Conservation (phyloP, 129 eudicot species). For the Glebionis coronaria region DNA sequence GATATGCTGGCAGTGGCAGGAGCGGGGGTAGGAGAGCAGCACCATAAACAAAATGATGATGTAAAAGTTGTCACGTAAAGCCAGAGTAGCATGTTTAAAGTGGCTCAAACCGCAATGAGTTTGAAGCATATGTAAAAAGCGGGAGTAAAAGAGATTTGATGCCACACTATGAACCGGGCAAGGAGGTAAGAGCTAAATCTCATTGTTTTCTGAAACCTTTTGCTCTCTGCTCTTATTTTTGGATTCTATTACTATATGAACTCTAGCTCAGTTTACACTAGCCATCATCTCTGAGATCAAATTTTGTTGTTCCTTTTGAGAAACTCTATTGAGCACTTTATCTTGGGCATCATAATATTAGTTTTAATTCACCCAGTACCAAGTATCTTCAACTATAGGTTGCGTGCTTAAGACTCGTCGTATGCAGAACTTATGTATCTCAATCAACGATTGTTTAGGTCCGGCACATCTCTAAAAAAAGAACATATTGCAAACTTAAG, state of each 20-base stretch:
- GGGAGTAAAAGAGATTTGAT: neutral
- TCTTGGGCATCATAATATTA: neutral
- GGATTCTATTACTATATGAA: neutral
- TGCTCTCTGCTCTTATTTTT: neutral
- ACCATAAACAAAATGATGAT: no score
- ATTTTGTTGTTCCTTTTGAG: conserved; percentile 9
- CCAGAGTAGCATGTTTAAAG: neutral
- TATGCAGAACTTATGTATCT: no score
- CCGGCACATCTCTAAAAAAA: no score
- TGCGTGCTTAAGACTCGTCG: no score
- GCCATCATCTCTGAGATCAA: neutral
- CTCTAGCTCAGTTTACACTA: conserved; percentile 4
- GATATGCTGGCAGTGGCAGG: neutral
- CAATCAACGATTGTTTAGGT: no score
- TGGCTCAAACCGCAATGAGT: neutral
- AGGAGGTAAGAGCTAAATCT: conserved; percentile 4
- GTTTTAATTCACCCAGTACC: no score
- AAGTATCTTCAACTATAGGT: no score
- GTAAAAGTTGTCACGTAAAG: no score
- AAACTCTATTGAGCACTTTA: neutral
- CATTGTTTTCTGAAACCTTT: neutral
- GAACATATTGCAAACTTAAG: no score
- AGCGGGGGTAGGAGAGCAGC: no score
- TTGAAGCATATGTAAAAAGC: neutral
- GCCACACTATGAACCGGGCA: neutral